Conservation (phyloP, 306 rosid genomes). For the Pterocarpus santalinus region DNA sequence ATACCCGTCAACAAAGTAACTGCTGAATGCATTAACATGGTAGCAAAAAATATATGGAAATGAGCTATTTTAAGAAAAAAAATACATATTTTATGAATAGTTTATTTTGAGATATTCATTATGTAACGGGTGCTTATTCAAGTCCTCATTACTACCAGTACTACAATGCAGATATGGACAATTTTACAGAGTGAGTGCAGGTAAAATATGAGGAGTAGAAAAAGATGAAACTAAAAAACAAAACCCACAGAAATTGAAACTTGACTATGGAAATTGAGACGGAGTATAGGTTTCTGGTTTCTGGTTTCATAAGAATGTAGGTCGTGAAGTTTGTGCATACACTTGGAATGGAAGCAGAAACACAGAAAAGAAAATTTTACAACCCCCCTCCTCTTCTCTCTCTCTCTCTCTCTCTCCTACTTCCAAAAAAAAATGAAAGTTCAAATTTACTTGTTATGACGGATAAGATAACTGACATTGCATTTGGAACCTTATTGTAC, state of each 20-base stretch:
- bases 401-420: too few species aligned
- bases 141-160: background rate
- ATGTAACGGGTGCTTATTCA: constrained; percentile 7
- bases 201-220: background rate
- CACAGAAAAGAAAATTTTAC: background rate
- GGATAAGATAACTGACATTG: background rate
- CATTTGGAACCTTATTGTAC: background rate
- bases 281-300: background rate
- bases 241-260: background rate
- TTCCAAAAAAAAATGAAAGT: background rate
- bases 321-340: background rate
- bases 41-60: constrained; percentile 1
- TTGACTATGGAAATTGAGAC: background rate
- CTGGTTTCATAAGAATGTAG: background rate
- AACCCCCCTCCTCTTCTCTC: too few species aligned
- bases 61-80: background rate
- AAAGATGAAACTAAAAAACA: background rate
- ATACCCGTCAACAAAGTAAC: constrained; percentile 13
- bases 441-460: background rate
- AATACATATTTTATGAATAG: background rate
- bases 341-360: background rate
- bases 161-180: background rate
- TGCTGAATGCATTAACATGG: constrained; percentile 1
- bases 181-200: background rate
- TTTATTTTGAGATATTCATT: background rate